These are phyloP conservation scores for Globisporangium cylindrosporum DNA, from an alignment of 352 stramenopile genomes.

Conservation along the genomic window DNA sequence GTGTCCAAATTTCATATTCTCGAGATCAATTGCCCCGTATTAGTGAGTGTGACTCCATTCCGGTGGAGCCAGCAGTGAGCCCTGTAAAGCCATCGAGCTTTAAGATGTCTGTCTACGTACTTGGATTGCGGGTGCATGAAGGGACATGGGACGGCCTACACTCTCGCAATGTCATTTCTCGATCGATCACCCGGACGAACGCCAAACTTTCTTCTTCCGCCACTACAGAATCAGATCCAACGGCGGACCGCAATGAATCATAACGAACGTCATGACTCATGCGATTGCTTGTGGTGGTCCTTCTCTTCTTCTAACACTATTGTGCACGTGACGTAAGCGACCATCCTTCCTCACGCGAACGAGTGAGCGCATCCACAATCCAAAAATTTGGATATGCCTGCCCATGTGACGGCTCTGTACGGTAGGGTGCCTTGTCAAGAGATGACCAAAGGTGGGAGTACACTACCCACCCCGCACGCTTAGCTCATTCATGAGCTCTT, in stretches of 20 bases:
- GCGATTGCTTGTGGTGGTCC: neutral
- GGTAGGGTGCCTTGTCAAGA: neutral
- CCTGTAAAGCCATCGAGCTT: no score
- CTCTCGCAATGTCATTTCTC: no score
- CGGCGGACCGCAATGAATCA: neutral
- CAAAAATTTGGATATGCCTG: neutral
- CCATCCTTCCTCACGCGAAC: neutral
- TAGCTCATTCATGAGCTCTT: neutral
- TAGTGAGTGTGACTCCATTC: no score
- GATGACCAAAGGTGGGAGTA: neutral
- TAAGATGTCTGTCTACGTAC: no score
- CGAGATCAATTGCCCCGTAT: no score
- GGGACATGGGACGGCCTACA: no score
- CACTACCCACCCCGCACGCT: no score
- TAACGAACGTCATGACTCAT: no score
- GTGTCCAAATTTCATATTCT: no score
- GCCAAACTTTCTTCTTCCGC: neutral
- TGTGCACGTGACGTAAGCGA: neutral
- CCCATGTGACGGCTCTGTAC: neutral
- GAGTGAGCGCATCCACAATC: neutral
- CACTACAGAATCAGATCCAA: neutral
- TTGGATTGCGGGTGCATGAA: no score
- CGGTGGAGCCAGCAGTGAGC: no score
- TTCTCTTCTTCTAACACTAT: neutral
- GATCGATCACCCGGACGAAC: no score